These are phyloP conservation scores for Fusarium buharicum DNA, from an alignment of 2,329 filamentous ascomycete genomes.

Conservation along the genomic window DNA sequence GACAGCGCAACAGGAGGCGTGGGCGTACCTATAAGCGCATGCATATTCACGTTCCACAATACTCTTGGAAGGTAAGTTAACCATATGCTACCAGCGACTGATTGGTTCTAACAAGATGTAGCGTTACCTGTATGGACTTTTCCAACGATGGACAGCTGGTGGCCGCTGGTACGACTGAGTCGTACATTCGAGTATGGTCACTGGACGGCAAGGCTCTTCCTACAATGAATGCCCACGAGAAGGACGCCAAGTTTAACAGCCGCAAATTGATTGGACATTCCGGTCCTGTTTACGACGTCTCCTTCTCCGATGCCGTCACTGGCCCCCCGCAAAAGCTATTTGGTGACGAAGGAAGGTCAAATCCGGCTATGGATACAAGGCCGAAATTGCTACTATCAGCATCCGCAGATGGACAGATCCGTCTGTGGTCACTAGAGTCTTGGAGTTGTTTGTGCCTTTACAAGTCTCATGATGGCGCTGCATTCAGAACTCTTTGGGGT, in stretches of 20 bases:
- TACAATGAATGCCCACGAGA: constrained; percentile 69
- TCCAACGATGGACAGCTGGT: constrained; percentile 89
- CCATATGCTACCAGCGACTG: neutral
- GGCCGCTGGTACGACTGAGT: constrained; percentile 90
- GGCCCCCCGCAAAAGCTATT: constrained; percentile 61
- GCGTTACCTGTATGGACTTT: constrained; percentile 93
- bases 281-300: constrained; percentile 86
- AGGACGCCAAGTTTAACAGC: constrained; percentile 69
- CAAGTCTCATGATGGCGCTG: constrained; percentile 89
- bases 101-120: constrained; percentile 50
- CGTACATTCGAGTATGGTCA: constrained; percentile 95
- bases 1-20: constrained; percentile 85
- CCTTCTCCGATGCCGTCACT: constrained; percentile 81
- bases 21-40: constrained; percentile 84
- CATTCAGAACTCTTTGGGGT: constrained; percentile 89
- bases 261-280: constrained; percentile 87
- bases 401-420: constrained; percentile 86
- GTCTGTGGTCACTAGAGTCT: constrained; percentile 91
- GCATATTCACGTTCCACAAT: constrained; percentile 99
- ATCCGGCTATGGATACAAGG: constrained; percentile 60
- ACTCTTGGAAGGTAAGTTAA: constrained; percentile 81
- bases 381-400: constrained; percentile 86
- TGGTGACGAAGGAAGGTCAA: constrained; percentile 58
- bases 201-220: constrained; percentile 85
- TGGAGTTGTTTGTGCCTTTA: constrained; percentile 95